Conservation (phyloP, 306 rosid genomes). For the Acmispon strigosus region DNA sequence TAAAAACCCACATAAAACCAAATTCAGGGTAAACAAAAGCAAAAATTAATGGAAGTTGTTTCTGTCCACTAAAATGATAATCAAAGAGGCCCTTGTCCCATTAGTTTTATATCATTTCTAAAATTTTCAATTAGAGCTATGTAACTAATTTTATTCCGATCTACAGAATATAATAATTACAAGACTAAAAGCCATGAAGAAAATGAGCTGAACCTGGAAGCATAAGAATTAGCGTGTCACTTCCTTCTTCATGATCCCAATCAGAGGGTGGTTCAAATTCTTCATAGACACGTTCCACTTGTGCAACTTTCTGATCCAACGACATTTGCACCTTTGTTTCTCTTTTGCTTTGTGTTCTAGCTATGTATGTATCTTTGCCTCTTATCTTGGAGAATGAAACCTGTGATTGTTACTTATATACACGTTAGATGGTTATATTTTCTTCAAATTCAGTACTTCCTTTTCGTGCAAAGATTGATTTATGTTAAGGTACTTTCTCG, state of each 20-base stretch:
- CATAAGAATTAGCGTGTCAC: constrained; percentile 21
- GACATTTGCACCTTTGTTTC: constrained; percentile 12
- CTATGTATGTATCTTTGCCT: background rate
- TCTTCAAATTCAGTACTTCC: constrained; percentile 15
- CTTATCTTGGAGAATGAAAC: background rate
- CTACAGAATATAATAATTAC: background rate
- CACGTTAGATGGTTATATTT: background rate
- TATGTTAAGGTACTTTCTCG: background rate
- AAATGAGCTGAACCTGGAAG: constrained; percentile 33
- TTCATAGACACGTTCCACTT: background rate
- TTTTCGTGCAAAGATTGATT: constrained; percentile 29
- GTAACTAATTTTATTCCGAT: background rate
- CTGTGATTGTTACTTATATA: background rate
- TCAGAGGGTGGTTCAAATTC: constrained; percentile 22
- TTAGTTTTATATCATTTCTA: no score
- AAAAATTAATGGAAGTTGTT: no score
- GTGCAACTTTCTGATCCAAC: background rate
- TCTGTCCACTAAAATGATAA: no score
- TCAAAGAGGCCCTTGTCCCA: no score
- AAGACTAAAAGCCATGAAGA: background rate
- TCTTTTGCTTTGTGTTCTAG: background rate
- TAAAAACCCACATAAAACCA: no score
- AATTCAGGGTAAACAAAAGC: no score
- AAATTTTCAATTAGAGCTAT: background rate
- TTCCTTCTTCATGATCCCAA: constrained; percentile 16